phyloP scores from a whole-genome alignment of 2,329 filamentous ascomycete species.

The Arachnopeziza araneosa region DNA sequence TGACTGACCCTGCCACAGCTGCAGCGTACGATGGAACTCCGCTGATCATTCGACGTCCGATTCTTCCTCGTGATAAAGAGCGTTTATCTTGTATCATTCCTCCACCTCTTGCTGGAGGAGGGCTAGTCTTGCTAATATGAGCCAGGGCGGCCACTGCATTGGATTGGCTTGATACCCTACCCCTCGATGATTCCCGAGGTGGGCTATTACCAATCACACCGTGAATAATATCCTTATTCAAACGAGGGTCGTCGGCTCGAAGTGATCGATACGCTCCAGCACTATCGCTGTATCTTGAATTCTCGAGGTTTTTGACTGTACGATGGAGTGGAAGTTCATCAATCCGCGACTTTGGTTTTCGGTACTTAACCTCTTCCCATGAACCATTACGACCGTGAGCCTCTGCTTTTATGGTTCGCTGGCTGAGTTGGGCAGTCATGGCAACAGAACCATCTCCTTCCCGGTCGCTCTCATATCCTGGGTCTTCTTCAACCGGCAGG shows the following conservation, averaged over 20 bases:
- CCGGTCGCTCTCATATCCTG: slow-evolving; percentile 26
- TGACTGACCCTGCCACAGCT: slow-evolving; percentile 21
- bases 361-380: slow-evolving; percentile 20
- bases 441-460: slow-evolving; percentile 16
- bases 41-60: slow-evolving; percentile 15
- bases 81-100: slow-evolving; percentile 26
- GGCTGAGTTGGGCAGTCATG: slow-evolving; percentile 17
- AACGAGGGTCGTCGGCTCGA: slow-evolving; percentile 24
- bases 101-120: slow-evolving; percentile 28
- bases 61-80: slow-evolving; percentile 12
- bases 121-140: slow-evolving; percentile 36
- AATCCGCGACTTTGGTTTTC: slow-evolving; percentile 14
- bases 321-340: slow-evolving; percentile 34
- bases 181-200: slow-evolving; percentile 18
- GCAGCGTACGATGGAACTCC: slow-evolving; percentile 30
- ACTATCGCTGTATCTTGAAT: slow-evolving; percentile 38
- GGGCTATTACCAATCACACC: slow-evolving; percentile 19
- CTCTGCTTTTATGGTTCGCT: slow-evolving; percentile 12
- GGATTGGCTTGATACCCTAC: slow-evolving; percentile 25
- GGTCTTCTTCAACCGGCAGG: slow-evolving; percentile 17
- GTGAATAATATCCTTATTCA: slow-evolving; percentile 23
- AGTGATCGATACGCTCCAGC: slow-evolving; percentile 41
- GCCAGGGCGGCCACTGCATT: slow-evolving; percentile 40
- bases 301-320: slow-evolving; percentile 36
- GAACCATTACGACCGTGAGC: slow-evolving; percentile 15